phyloP scores from a whole-genome alignment of 345 rosid species.

The Citrus maxima region DNA sequence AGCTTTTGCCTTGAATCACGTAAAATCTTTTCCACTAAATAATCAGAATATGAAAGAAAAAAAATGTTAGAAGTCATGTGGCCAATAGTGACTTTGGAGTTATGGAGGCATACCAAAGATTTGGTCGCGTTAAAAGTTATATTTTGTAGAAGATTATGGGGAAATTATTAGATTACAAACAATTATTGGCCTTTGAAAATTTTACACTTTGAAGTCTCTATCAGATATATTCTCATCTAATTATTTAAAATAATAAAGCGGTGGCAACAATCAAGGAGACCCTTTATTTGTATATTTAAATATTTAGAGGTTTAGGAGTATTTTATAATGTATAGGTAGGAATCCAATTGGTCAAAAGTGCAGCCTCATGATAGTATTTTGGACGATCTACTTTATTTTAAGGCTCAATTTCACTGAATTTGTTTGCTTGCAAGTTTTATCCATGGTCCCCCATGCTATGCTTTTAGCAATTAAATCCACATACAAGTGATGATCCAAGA shows the following conservation, averaged over 20 bases:
- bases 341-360: conserved; percentile 39
- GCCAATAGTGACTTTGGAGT: background rate
- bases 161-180: conserved; percentile 11
- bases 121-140: background rate
- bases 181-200: conserved; percentile 5
- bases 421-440: background rate
- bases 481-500: background rate
- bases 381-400: conserved; percentile 16
- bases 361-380: conserved; percentile 7
- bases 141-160: conserved; percentile 5
- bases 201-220: conserved; percentile 7
- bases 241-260: background rate
- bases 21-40: background rate
- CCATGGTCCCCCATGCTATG: background rate
- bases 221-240: conserved; percentile 11
- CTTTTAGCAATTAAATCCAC: background rate
- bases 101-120: background rate
- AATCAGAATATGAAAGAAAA: background rate
- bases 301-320: background rate
- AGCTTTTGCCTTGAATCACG: background rate
- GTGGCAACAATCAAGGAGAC: conserved; percentile 19
- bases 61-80: background rate
- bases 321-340: background rate
- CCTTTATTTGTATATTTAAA: conserved; percentile 1
- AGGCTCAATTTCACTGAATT: background rate